Percentiles rank a stretch among this genome's conserved stretches.
These are phyloP conservation scores for Fusarium robinianum DNA, from an alignment of 2,329 filamentous ascomycete genomes.

Conservation along the genomic window DNA sequence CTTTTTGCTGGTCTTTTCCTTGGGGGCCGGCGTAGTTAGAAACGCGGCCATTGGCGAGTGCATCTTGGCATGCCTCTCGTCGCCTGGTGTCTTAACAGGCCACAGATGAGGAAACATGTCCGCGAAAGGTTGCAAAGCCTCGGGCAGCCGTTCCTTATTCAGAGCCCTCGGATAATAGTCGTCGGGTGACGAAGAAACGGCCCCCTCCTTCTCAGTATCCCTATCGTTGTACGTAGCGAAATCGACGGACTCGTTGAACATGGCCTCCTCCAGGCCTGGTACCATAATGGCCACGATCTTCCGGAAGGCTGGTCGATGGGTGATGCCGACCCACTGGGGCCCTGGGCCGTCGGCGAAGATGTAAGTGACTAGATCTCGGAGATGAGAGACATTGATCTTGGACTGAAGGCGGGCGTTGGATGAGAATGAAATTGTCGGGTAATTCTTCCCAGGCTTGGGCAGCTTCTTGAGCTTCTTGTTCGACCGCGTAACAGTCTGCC, in stretches of 20 bases:
- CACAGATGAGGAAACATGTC: slow-evolving; percentile 87
- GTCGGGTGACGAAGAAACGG: slow-evolving; percentile 54
- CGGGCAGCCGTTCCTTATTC: slow-evolving; percentile 55
- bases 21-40: slow-evolving; percentile 73
- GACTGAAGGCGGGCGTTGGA: slow-evolving; percentile 61
- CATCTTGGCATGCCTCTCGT: slow-evolving; percentile 77
- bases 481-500: slow-evolving; percentile 60
- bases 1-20: slow-evolving; percentile 64
- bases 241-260: slow-evolving; percentile 72
- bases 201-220: slow-evolving; percentile 39
- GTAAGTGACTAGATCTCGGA: slow-evolving; percentile 68
- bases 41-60: slow-evolving; percentile 88
- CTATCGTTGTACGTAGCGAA: slow-evolving; percentile 51
- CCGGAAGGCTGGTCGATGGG: slow-evolving; percentile 65
- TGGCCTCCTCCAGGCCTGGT: slow-evolving; percentile 84
- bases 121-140: slow-evolving; percentile 67
- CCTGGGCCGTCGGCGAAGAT: slow-evolving; percentile 67
- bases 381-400: slow-evolving; percentile 64
- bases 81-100: slow-evolving; percentile 86
- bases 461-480: slow-evolving; percentile 66
- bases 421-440: slow-evolving; percentile 64
- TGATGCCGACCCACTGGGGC: slow-evolving; percentile 68
- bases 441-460: slow-evolving; percentile 59
- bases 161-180: slow-evolving; percentile 63
- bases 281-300: slow-evolving; percentile 92